Evolutionary conservation across 202 grass and related monocot genomes (phyloP), one percentile per base, ranked within the genome.

Genomic region (Alloteropsis angusta): DNA sequence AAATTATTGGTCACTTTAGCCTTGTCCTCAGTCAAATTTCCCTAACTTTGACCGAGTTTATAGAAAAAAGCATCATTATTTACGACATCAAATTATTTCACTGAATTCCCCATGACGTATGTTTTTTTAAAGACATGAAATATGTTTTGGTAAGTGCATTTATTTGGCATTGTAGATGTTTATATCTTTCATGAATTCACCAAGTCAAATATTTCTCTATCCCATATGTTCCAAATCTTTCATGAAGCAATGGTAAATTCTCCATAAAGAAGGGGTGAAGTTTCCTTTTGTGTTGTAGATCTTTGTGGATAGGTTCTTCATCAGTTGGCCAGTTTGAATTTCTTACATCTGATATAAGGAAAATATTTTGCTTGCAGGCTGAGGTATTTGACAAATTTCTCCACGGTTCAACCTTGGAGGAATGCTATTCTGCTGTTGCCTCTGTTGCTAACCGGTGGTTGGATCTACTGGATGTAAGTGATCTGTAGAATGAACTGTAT

Each of bases 301-400:
- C 28, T 35, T 71, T 71, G 28, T 52, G 9, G 9, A 52, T n/a
- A 19, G 18, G 7, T 66, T 52, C 12, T 63, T 4, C 28, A 59
- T 65, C 42, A 71, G 56, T 52, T 88, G 39, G n/a, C 32, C 10
- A 41, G 9, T 70, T 71, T 50, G 72, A 56, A 49, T 76, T 84
- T 63, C 37, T 61, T 70, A 68, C 5, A 28, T 75, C 75, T 56
- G 32, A 72, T 36, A 72, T 22, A 54, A 10, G 53, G 9, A 56
- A 56, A 36, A 37, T 37, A 7, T 28, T 67, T 66, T 66, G 46
- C 47, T 74, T 82, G 76, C 79, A 98, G 95, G 95, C 95, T 4
- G 95, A 98, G 81, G 91, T 98, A 50, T 98, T 98, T 85, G 95
- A 92, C 60, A 98, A 92, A 78, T 98, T 98, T 92, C 91, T 98